phyloP scores from a whole-genome alignment of 2,329 filamentous ascomycete genomes.

The Aureobasidium melanogenum region DNA sequence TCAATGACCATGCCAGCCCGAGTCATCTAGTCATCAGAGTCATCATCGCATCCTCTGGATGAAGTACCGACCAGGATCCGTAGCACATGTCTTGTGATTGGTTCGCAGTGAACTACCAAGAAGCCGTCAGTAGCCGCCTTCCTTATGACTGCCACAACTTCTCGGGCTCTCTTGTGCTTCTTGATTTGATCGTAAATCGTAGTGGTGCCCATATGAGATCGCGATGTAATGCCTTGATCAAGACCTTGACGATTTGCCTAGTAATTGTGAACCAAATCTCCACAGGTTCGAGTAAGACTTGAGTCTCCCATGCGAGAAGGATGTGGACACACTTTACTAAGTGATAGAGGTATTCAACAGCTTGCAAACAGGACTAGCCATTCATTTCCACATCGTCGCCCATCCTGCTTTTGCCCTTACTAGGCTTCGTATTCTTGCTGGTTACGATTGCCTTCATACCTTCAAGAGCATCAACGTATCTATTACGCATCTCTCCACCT shows the following conservation, averaged over 20 bases:
- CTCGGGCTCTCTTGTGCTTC: not conserved
- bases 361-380: not conserved
- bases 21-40: no score
- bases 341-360: not conserved
- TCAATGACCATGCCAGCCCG: not conserved
- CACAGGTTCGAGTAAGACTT: not conserved
- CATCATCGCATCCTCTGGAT: not conserved
- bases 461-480: conserved; percentile 48
- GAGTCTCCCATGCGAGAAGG: not conserved
- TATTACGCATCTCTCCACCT: conserved; percentile 30
- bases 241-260: not conserved
- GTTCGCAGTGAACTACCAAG: not conserved
- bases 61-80: not conserved
- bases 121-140: not conserved
- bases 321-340: not conserved
- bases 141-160: not conserved
- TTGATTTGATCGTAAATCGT: not conserved
- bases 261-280: not conserved
- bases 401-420: not conserved
- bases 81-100: not conserved
- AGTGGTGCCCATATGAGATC: not conserved
- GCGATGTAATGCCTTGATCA: not conserved
- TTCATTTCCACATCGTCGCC: conserved; percentile 3
- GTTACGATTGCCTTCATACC: conserved; percentile 54
- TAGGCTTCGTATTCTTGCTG: conserved; percentile 15